Percentiles rank a stretch among this genome's conserved stretches.
phyloP scores from a whole-genome alignment of 331 rosid species.

The Saraca asoca region DNA sequence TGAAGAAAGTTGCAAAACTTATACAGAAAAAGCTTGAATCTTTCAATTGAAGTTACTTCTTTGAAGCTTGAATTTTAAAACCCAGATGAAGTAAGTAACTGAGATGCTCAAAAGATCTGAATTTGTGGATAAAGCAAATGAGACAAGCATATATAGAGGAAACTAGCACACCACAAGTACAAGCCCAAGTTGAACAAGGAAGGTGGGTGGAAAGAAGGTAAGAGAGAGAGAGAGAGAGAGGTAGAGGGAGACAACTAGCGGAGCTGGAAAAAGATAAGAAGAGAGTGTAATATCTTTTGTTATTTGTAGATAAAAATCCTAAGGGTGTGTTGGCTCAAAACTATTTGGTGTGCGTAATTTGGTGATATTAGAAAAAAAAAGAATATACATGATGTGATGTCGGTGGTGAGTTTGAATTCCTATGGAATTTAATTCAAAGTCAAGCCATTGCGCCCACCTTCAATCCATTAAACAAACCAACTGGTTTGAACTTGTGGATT shows the following conservation, averaged over 20 bases:
- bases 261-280: constrained; percentile 49
- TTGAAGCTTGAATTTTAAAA: background rate
- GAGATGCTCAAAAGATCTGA: background rate
- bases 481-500: no score
- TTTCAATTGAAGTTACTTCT: background rate
- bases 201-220: constrained; percentile 48
- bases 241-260: constrained; percentile 34
- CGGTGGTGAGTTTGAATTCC: constrained; percentile 47
- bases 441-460: constrained; percentile 57
- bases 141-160: constrained; percentile 26
- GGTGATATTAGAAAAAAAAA: background rate
- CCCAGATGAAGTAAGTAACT: constrained; percentile 6
- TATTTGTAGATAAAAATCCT: background rate
- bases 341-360: constrained; percentile 20
- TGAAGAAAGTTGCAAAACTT: no score
- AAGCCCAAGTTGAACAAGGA: constrained; percentile 52
- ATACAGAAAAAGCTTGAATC: no score
- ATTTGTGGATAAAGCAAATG: constrained; percentile 12
- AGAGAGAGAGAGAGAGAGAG: constrained; percentile 25
- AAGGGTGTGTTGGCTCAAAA: constrained; percentile 14
- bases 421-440: constrained; percentile 52
- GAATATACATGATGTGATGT: background rate
- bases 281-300: background rate
- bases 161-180: background rate
- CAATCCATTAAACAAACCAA: background rate